Base-by-base conservation (phyloP, 352 stramenopile genomes). In the Globisporangium acanthophoron region DNA sequence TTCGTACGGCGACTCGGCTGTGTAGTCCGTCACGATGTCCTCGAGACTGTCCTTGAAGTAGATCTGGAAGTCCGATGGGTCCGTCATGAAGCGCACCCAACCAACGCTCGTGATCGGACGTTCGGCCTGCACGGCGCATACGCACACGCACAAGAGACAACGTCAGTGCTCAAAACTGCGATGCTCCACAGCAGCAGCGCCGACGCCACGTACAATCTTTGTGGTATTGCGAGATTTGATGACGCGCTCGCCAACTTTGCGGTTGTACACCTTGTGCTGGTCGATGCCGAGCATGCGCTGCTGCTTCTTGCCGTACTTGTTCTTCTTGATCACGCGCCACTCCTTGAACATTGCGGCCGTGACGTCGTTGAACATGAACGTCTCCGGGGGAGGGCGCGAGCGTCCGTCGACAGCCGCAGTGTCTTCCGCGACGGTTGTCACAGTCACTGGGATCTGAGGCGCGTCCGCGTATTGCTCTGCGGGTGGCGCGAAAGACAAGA, bases 341-440 rank as follows among this genome's bases (percentile, higher is more conserved):
- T 96, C 86, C 64, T 96, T 94, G 69, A 93, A 96, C 83, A 93
- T 94, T 5, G 80, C 86, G 3, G 84, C 86, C 21, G 84, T 95
- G 53, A 95, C 84, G 65, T 95, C 86, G 69, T 95, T 95, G 58
- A 93, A 95, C 86, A 95, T 95, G 66, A 95, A 95, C 37, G 85
- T 95, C 59, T 92, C 82, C 1, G 85, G 85, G 33, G 81, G 83
- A 12, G 85, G 85, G 21, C 85, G 85, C 13, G 74, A 67, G 35
- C 84, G 80, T 37, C 74, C 84, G 54, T 92, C 77, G 50, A 89
- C 52, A 54, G 81, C 87, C 18, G 72, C 65, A 6, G 77, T 74
- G 54, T 92, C 78, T 31, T 92, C 82, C 44, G 89, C 78, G 0
- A 78, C 64, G 11, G 79, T 84, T 1, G 81, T 78, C 52, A 87